Evolutionary conservation across 345 rosid species (phyloP).

Genomic region (Pugionium dolabratum): DNA sequence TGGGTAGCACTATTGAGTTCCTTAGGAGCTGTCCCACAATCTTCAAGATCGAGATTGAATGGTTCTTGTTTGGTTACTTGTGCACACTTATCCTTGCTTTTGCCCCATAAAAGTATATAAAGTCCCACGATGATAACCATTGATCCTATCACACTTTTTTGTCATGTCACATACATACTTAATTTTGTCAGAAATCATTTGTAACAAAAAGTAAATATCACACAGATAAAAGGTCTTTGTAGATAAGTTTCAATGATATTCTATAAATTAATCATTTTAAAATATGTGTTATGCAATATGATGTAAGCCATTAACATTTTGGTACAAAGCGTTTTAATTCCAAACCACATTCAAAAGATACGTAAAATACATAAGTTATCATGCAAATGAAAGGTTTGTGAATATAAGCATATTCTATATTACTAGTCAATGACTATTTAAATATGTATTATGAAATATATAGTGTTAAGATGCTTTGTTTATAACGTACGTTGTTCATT

Average conservation of each 20-base stretch:
- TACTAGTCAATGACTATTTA: not conserved
- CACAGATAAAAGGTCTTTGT: not conserved
- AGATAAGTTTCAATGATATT: slow-evolving; percentile 1
- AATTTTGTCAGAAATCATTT: slow-evolving; percentile 20
- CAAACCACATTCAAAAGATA: slow-evolving; percentile 16
- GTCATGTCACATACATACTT: slow-evolving; percentile 6
- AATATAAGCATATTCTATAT: slow-evolving; percentile 14
- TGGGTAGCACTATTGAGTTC: slow-evolving; percentile 27
- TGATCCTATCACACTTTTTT: slow-evolving; percentile 69
- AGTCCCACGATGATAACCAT: slow-evolving; percentile 61
- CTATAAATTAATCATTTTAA: not conserved
- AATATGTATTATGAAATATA: not conserved
- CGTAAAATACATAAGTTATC: not conserved
- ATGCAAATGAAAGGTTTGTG: slow-evolving; percentile 5
- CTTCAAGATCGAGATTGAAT: slow-evolving; percentile 39
- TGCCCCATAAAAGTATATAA: slow-evolving; percentile 80
- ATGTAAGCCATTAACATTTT: not conserved
- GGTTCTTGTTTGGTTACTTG: slow-evolving; percentile 45
- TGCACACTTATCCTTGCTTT: slow-evolving; percentile 54
- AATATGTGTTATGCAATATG: not conserved
- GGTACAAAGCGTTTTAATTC: slow-evolving; percentile 6
- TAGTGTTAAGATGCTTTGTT: not conserved
- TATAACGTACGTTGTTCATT: too few relatives aligned
- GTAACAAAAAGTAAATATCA: slow-evolving; percentile 2
- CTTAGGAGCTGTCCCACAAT: slow-evolving; percentile 31